Conservation (phyloP, 73 alveolate genomes). For the Diophrys sp. region DNA sequence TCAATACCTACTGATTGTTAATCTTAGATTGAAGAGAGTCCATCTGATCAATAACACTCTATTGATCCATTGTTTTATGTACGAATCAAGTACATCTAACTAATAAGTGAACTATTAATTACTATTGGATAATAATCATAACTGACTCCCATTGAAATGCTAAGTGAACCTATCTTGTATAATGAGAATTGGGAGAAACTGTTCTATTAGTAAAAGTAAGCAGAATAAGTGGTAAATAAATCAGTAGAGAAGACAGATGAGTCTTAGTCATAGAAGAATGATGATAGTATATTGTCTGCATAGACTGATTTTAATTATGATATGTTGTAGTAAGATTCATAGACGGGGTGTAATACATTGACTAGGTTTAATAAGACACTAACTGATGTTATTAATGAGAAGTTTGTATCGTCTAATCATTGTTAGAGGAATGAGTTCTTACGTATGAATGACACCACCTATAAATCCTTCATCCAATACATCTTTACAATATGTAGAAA, state of each 20-base stretch:
- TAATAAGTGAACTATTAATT: not conserved
- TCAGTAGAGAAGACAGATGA: not conserved
- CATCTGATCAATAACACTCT: not conserved
- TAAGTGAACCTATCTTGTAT: not conserved
- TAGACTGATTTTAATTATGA: not conserved
- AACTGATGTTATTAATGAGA: no score
- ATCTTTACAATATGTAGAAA: no score
- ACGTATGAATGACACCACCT: no score
- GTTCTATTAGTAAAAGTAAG: not conserved
- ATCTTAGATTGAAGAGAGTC: not conserved
- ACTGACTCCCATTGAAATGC: not conserved
- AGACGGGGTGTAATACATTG: no score
- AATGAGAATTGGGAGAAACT: not conserved
- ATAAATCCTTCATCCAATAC: no score
- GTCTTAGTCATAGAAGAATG: not conserved
- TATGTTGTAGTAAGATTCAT: no score
- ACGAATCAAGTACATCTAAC: not conserved
- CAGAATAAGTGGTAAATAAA: not conserved
- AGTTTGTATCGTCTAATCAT: no score
- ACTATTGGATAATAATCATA: no score
- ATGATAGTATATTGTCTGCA: not conserved
- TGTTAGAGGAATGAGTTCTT: no score
- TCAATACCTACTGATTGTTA: not conserved
- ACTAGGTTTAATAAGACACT: no score
- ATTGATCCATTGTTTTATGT: not conserved